Base-by-base conservation (phyloP, 176 grass and related monocot genomes). In the Musa beccarii region DNA sequence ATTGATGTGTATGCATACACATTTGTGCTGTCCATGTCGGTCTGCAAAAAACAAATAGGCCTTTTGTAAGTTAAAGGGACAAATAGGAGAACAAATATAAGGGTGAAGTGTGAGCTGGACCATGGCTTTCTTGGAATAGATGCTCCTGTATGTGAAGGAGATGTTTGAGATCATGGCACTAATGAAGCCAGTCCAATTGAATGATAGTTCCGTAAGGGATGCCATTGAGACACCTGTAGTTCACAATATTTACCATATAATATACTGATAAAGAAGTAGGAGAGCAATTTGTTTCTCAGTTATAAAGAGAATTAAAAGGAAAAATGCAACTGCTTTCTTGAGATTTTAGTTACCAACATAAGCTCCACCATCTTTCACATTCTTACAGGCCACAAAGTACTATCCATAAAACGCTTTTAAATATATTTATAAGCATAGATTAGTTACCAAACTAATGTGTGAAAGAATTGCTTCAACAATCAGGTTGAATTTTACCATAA, bases 41-140 rank as follows among this genome's bases (percentile, higher is more conserved):
- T 89, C 95, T 99, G 86, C 86, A 94, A 89, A 21, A 80, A 82
- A 9, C 19, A 74, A 50, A 76, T 20, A 49, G 17, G 10, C 20
- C 5, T 62, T 62, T 21, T n/a, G 49, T 49, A 74, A 69, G 65
- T 22, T 73, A 20, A 29, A 23, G 43, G 49, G 64, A 22, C 49
- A 10, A 43, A 13, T 57, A 55, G 15, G 26, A 80, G 2, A 54
- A 6, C 1, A 69, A 51, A 82, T 63, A 10, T 75, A 73, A 73
- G 49, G 13, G 84, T 28, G 51, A 17, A 63, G 62, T 53, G 26
- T 68, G 72, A 79, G 53, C 84, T 74, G 68, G 88, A 99, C 95
- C 95, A 99, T 99, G 50, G 95, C 95, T 92, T 99, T 92, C 81
- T 99, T 99, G 69, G 95, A 99, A 67, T 99, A 99, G 79, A 99